Evolutionary conservation across 768 basidiomycete species (phyloP), one percentile per base, ranked within the genome.

Genomic region (Tricholomella constricta): DNA sequence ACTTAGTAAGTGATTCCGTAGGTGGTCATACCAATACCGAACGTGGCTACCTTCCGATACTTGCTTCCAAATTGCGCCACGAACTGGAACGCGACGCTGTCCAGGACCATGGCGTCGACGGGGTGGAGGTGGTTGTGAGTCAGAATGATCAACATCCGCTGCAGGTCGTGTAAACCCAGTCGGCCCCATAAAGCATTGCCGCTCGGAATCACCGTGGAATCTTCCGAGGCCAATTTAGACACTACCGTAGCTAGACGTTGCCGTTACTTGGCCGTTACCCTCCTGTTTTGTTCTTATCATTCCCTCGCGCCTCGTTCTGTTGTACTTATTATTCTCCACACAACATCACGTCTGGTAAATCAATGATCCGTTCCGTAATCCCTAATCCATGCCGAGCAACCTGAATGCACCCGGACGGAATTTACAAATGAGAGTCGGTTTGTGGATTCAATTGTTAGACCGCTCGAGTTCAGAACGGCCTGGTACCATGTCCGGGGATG

Each of bases 21-120:
- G 90, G 89, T 66, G 91, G 91, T 15, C 96, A 98, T 71, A 89
- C 92, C 14, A 94, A 94, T 71, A 95, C 95, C 38, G 96, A 98
- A 73, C 89, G 95, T 27, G 93, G 93, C 0, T 98, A 92, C 72
- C 86, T 98, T 49, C 82, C 86, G 15, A 73, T 83, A 20, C 80
- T 98, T 27, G 85, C 86, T 34, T 69, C 74, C 11, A 86, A 83
- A 69, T 75, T 98, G 55, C 65, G 68, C 54, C 59, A 64, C 43
- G 81, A 86, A 66, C 72, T 89, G 54, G 69, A 61, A 34, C 67
- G 69, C 38, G 62, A 70, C 45, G 68, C 67, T 17, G 65, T 60
- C 54, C 62, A 59, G 55, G 63, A 64, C 41, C 57, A 69, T 54
- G 70, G 65, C 36, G 65, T 77, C 55, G 68, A 65, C 32, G 77